Conservation (phyloP, 2,329 filamentous ascomycete species). For the Fusarium irregulare region DNA sequence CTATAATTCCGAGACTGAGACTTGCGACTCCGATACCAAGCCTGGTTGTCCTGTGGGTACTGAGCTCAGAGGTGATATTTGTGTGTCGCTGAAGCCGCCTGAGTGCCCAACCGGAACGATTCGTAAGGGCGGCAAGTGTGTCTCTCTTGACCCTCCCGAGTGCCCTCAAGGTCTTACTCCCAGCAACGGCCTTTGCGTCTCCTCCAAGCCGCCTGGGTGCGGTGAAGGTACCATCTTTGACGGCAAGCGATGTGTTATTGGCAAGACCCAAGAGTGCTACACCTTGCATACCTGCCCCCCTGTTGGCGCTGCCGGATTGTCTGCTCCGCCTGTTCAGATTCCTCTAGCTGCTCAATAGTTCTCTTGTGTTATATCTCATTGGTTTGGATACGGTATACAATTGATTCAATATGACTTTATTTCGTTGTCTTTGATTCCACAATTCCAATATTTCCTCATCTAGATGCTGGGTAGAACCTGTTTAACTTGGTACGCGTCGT, state of each 20-base stretch:
- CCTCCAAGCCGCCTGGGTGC: neutral
- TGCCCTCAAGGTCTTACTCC: slow-evolving; percentile 11
- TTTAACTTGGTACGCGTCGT: too few species aligned
- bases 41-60: slow-evolving; percentile 8
- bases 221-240: slow-evolving; percentile 22
- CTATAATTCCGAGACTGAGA: slow-evolving; percentile 12
- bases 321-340: rapidly evolving
- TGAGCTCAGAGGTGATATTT: slow-evolving; percentile 13
- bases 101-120: neutral
- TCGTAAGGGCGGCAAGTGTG: slow-evolving; percentile 12
- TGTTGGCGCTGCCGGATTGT: slow-evolving; percentile 1
- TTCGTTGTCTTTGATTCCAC: too few species aligned
- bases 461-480: too few species aligned
- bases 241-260: slow-evolving; percentile 19
- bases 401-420: too few species aligned
- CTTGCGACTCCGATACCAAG: neutral
- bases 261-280: slow-evolving; percentile 13
- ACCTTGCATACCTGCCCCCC: slow-evolving; percentile 15
- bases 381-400: too few species aligned
- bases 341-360: neutral
- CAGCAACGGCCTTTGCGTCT: slow-evolving; percentile 7
- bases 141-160: neutral
- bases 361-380: too few species aligned
- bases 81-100: slow-evolving; percentile 1
- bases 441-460: too few species aligned